Evolutionary conservation across 495 filamentous ascomycete species (phyloP), one percentile per base, ranked within the genome.

Genomic region (Penicillium cataractarum): DNA sequence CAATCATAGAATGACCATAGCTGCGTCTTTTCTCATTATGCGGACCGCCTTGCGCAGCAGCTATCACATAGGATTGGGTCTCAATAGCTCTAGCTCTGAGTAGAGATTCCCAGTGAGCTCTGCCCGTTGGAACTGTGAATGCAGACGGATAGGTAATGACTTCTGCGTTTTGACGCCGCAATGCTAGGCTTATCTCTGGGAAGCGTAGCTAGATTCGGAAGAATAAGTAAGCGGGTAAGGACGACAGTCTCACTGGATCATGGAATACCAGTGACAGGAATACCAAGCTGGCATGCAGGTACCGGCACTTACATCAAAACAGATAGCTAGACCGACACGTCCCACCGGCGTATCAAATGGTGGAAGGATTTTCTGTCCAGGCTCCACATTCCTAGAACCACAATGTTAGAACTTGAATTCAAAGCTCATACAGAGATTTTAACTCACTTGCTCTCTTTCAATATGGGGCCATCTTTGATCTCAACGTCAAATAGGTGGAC

Each of bases 1-100:
- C 82, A 39, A 97, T 89, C 82, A 96, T 88, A 52, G 91, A 90
- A 74, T 93, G 89, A 1, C 95, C 95, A 75, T 96, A 97, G 77
- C 91, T 96, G 27, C 80, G 79, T 50, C 94, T 78, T 71, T 87
- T 89, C 67, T 89, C 88, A 70, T 92, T 93, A 74, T 99, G 94
- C 19, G 67, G 68, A 19, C 91, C 91, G 29, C 87, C 86, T 71
- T 97, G 94, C 4, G 95, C 95, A 0, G 95, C 90, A 13, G 93
- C 94, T 61, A 98, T 74, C 12, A 97, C 89, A 78, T 89, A 98
- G 3, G 83, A 82, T 71, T 97, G 93, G 0, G 89, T 93, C 76
- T 98, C 95, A 56, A 98, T 92, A 9, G 94, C 95, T 55, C 94
- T 82, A 2, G 93, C 88, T 37, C 90, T 80, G 8, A 98, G 76